Evolutionary conservation across 495 filamentous ascomycete species (phyloP), one percentile per base, ranked within the genome.

Genomic region (Hamigera avellanea): DNA sequence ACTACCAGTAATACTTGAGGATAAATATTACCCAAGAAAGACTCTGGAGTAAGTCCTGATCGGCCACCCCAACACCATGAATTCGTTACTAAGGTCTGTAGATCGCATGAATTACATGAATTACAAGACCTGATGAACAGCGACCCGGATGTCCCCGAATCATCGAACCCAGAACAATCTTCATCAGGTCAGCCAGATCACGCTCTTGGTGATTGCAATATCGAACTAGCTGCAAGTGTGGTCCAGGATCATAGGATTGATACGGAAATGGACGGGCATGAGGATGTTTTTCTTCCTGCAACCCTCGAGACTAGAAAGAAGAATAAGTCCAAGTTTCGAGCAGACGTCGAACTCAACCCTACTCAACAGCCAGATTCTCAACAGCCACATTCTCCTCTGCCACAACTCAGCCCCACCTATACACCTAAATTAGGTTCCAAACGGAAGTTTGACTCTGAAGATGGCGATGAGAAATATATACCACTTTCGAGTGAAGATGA

Each of bases 1-100:
- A 44, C 56, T 98, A 37, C 83, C 89, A 6, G 75, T 81, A 0
- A 95, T 98, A 33, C 53, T 76, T 34, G 91, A 98, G 57, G 79
- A 83, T 50, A 91, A 87, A 56, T 61, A 60, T 26, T 93, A 75
- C 46, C 81, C 81, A 12, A 65, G 86, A 38, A 64, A 62, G 39
- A 88, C 84, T 2, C 58, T 91, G 41, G 82, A 78, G 83, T 93
- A 67, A 45, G 76, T 26, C 16, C 6, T 19, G 26, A 2, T 16
- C 36, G 17, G n/a, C n/a, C n/a, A 6, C 16, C 19, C 8, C 3
- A 14, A 25, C 23, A 9, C 26, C 13, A n/a, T 30, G n/a, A 14
- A 18, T 37, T 2, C 33, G 41, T 44, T 45, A 32, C 57, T 53
- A 32, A 53, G 6, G 8, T 14, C 25, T 19, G 10, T 27, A 73